Evolutionary conservation across 306 rosid species (phyloP), one percentile per base, ranked within the genome.

Genomic region (Sicyos baderoa): DNA sequence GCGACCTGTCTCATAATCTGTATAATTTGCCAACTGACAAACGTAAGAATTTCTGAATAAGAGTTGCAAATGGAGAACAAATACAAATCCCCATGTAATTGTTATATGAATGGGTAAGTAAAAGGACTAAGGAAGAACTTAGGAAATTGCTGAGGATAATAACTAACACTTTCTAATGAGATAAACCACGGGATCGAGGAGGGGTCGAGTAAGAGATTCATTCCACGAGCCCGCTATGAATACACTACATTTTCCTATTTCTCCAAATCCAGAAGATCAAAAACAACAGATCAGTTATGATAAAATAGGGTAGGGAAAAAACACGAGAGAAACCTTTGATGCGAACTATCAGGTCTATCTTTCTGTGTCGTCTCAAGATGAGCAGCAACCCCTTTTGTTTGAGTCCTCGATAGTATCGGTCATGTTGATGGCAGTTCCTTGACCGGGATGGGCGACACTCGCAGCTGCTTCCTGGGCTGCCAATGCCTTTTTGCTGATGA

Each of bases 201-300:
- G 62, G 62, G 37, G 35, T 56, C 62, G 18, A 25, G 62, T 37
- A 9, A 63, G 52, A 63, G 17, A 17, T 40, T 63, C 52, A 8
- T 63, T 63, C 69, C 42, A 63, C 69, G 17, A 40, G 27, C 52
- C 52, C 32, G 8, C 32, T 63, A 63, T 40, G 52, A 63, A 63
- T 63, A 18, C 52, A 19, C 67, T 60, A 60, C 67, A 35, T 0
- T 63, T 61, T 63, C 69, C 69, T 63, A 63, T 63, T 63, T 63
- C 69, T 63, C 69, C 69, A 63, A 63, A 63, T 37, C 69, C 29
- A 12, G 69, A 63, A 63, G 69, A 63, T 63, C n/a, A 40, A 63
- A 19, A 63, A 63, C 54, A 65, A 65, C 70, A 42, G 54, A 45
- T 42, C 54, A 65, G 45, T 65, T 65, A 44, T 65, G 51, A 21